Conservation (phyloP, 257 asterid species). For the Plantago ovata region DNA sequence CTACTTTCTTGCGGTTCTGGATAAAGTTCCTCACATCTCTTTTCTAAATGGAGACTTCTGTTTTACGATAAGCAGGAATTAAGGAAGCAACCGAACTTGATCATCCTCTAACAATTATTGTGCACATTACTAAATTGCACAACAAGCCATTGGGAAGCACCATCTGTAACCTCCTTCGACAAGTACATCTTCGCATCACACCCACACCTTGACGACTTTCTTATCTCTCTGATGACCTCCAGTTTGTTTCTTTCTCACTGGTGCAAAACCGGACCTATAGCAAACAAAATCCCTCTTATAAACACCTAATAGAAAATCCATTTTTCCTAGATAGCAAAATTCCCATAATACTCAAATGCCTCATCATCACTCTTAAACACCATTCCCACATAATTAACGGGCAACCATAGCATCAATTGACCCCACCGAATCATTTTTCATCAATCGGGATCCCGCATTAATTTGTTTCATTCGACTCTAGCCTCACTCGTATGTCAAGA, state of each 20-base stretch:
- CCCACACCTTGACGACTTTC: constrained; percentile 63
- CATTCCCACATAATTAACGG: constrained; percentile 70
- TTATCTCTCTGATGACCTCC: constrained; percentile 58
- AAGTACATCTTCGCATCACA: constrained; percentile 68
- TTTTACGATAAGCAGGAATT: constrained; percentile 80
- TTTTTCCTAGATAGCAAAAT: constrained; percentile 58
- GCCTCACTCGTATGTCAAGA: constrained; percentile 43
- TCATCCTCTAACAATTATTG: constrained; percentile 64
- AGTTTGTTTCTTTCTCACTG: constrained; percentile 48
- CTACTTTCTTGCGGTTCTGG: constrained; percentile 51
- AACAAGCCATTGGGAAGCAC: constrained; percentile 56
- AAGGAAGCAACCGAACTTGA: constrained; percentile 54
- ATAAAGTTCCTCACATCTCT: constrained; percentile 71
- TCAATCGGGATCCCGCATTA: constrained; percentile 30
- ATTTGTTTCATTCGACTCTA: constrained; percentile 32
- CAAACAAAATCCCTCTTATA: constrained; percentile 71
- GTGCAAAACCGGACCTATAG: constrained; percentile 60
- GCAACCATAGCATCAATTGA: constrained; percentile 32
- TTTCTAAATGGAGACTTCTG: constrained; percentile 57
- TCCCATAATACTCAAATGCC: constrained; percentile 54
- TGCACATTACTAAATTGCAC: constrained; percentile 68
- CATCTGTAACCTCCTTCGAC: constrained; percentile 56
- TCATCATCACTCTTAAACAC: constrained; percentile 51
- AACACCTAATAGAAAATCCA: constrained; percentile 62
- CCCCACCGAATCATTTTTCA: constrained; percentile 35